phyloP scores from a whole-genome alignment of 345 rosid genomes.

The Salix exigua region DNA sequence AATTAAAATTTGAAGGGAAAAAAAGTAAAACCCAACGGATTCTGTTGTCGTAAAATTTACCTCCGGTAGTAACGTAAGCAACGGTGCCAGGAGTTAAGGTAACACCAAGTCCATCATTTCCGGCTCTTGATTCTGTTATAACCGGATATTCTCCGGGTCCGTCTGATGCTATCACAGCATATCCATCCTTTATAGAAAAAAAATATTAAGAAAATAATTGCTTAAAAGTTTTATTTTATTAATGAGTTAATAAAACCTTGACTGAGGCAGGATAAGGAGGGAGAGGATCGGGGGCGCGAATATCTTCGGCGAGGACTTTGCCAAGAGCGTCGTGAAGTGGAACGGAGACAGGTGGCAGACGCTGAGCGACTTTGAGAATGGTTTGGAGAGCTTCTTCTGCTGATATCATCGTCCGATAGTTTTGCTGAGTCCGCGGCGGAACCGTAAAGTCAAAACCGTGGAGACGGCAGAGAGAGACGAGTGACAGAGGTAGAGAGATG shows the following conservation, averaged over 20 bases:
- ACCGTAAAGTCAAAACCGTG: too few relatives aligned
- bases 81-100: constrained; percentile 81
- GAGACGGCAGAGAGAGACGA: too few relatives aligned
- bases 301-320: constrained; percentile 77
- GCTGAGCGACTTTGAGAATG: constrained; percentile 54
- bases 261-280: constrained; percentile 96
- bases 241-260: constrained; percentile 39
- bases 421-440: not conserved
- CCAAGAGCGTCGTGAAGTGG: constrained; percentile 68
- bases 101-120: constrained; percentile 84
- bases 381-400: constrained; percentile 59
- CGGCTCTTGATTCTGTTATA: constrained; percentile 91
- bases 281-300: constrained; percentile 75
- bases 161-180: constrained; percentile 88
- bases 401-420: constrained; percentile 40
- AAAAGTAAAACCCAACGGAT: not conserved
- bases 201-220: not conserved
- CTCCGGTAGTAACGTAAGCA: constrained; percentile 98
- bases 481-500: too few relatives aligned
- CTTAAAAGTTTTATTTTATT: not conserved
- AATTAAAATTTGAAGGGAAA: not conserved
- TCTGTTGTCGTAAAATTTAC: constrained; percentile 21
- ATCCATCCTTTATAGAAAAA: constrained; percentile 67
- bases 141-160: constrained; percentile 92
- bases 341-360: constrained; percentile 52